These are phyloP conservation scores for Fabrea salina DNA, from an alignment of 169 alveolate genomes.

Conservation along the genomic window DNA sequence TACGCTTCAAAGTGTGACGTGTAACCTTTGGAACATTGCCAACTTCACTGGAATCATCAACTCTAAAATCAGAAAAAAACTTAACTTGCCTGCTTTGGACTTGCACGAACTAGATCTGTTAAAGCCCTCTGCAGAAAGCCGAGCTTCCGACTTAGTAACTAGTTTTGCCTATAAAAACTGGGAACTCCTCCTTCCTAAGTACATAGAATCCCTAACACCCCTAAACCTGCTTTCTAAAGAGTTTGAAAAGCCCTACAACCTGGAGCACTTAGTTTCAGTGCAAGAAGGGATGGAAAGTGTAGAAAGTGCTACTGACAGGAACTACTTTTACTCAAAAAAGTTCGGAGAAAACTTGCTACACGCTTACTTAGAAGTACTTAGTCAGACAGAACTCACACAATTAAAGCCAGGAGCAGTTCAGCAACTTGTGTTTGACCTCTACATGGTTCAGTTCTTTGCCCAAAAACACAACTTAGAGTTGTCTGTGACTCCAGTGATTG, in stretches of 20 bases:
- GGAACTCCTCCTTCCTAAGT: neutral
- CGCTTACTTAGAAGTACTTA: no score
- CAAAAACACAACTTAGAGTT: no score
- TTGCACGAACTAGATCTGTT: neutral
- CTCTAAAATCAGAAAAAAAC: neutral
- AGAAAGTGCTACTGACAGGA: constrained; percentile 21
- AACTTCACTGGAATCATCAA: neutral
- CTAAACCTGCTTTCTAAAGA: neutral
- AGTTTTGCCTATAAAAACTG: neutral
- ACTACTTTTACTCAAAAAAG: no score
- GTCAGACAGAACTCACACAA: no score
- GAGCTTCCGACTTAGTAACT: neutral
- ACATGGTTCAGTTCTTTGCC: no score
- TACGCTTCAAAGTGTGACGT: neutral
- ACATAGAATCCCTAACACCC: neutral
- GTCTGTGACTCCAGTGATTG: no score
- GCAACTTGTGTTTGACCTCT: no score
- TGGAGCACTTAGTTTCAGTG: neutral
- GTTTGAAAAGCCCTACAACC: neutral
- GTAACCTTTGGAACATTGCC: constrained; percentile 15
- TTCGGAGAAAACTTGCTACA: no score
- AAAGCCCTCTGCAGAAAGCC: neutral
- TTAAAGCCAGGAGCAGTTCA: no score
- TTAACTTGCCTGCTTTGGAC: neutral
- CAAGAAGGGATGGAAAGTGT: constrained; percentile 22